A percentile compares a stretch with the other conserved stretches of the same genome.
Conservation (phyloP, 495 filamentous ascomycete species). For the Xylaria venustula region DNA sequence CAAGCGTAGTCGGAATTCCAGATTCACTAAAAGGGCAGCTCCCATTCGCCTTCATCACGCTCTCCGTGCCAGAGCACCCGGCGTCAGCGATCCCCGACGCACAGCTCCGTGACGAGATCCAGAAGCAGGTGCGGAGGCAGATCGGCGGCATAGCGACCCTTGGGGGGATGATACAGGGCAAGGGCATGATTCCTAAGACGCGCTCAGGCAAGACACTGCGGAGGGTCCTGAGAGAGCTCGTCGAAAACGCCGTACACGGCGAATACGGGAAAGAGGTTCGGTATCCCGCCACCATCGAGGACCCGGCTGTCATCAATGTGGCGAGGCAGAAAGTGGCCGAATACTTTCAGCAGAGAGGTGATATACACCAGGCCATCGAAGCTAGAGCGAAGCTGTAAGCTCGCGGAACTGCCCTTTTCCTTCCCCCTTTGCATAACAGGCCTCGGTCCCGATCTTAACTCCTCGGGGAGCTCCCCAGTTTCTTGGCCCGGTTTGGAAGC, state of each 20-base stretch:
- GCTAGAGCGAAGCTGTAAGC: slow-evolving; percentile 57
- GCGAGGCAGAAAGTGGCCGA: slow-evolving; percentile 46
- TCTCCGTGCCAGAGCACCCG: slow-evolving; percentile 48
- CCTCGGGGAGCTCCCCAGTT: too few relatives aligned
- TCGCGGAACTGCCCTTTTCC: background rate
- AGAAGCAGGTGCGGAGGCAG: slow-evolving; percentile 69
- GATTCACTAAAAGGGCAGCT: slow-evolving; percentile 85
- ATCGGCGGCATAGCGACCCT: slow-evolving; percentile 85
- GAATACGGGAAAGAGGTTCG: slow-evolving; percentile 49
- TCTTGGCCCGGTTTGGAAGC: too few relatives aligned
- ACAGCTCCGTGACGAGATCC: slow-evolving; percentile 52
- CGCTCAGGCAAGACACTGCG: slow-evolving; percentile 83
- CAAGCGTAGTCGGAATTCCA: slow-evolving; percentile 80
- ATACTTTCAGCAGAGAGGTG: slow-evolving; percentile 48
- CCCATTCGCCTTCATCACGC: slow-evolving; percentile 82
- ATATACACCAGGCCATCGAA: slow-evolving; percentile 51
- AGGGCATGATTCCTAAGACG: slow-evolving; percentile 91
- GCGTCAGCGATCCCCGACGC: slow-evolving; percentile 43
- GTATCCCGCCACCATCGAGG: slow-evolving; percentile 57
- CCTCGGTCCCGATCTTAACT: too few relatives aligned
- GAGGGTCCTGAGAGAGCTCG: slow-evolving; percentile 73
- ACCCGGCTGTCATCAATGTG: slow-evolving; percentile 46
- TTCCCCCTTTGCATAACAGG: too few relatives aligned
- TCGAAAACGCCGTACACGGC: slow-evolving; percentile 63
- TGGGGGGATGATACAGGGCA: slow-evolving; percentile 79